phyloP scores from a whole-genome alignment of 345 rosid genomes.

The Corymbia maculata region DNA sequence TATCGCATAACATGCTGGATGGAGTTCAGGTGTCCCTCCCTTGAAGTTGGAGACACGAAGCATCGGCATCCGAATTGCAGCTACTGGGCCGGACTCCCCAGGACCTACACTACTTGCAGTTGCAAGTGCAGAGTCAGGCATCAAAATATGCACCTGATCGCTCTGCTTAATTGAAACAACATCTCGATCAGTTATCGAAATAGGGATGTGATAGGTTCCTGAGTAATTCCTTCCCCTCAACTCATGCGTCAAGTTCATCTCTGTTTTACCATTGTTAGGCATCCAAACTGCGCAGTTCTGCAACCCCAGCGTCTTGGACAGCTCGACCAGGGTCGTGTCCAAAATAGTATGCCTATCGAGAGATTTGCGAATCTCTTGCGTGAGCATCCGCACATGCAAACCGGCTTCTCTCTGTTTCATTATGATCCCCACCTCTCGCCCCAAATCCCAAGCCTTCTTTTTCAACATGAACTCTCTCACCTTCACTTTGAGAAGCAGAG shows the following conservation, averaged over 20 bases:
- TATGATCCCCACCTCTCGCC: slow-evolving; percentile 84
- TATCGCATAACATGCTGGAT: slow-evolving; percentile 64
- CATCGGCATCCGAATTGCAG: slow-evolving; percentile 97
- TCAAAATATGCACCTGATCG: slow-evolving; percentile 49
- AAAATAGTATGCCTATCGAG: slow-evolving; percentile 81
- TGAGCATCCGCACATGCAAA: slow-evolving; percentile 87
- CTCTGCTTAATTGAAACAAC: slow-evolving; percentile 49
- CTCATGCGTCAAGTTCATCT: slow-evolving; percentile 73
- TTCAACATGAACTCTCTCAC: slow-evolving; percentile 88
- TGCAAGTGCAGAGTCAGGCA: slow-evolving; percentile 51
- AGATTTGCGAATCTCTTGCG: slow-evolving; percentile 87
- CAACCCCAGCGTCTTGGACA: slow-evolving; percentile 74
- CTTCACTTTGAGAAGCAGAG: slow-evolving; percentile 87
- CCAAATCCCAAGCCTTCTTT: slow-evolving; percentile 87
- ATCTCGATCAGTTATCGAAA: slow-evolving; percentile 61
- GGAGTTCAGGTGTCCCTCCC: slow-evolving; percentile 80
- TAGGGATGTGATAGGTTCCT: slow-evolving; percentile 13
- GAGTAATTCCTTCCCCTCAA: slow-evolving; percentile 37
- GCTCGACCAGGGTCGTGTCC: slow-evolving; percentile 83
- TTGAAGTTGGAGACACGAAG: slow-evolving; percentile 75
- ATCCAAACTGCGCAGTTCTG: slow-evolving; percentile 97
- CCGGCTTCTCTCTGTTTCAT: slow-evolving; percentile 85
- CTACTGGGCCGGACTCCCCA: slow-evolving; percentile 57
- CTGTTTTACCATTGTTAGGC: slow-evolving; percentile 51
- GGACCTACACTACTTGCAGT: slow-evolving; percentile 49